Conservation (phyloP, 257 asterid species). For the Nicotiana obtusifolia region DNA sequence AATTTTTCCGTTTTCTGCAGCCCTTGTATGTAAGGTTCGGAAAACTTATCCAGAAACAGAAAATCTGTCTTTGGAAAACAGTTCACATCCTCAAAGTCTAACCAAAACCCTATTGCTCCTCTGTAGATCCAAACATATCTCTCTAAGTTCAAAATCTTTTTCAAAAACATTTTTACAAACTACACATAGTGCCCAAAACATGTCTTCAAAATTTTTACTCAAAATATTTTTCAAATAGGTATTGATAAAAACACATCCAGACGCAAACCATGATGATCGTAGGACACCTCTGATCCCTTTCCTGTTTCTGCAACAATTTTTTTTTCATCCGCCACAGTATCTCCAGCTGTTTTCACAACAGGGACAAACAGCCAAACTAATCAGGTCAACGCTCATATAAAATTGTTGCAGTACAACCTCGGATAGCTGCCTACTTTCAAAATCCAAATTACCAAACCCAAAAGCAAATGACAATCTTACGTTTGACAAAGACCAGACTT, state of each 20-base stretch:
- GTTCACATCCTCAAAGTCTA: background rate
- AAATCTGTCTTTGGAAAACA: background rate
- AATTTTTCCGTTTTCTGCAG: background rate
- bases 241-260: background rate
- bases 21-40: background rate
- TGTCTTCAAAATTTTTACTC: background rate
- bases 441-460: background rate
- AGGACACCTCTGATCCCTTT: background rate
- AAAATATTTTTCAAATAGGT: background rate
- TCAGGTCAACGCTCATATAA: conserved; percentile 1
- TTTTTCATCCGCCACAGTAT: background rate
- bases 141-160: background rate
- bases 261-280: background rate
- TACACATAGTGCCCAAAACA: background rate
- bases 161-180: background rate
- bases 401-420: background rate
- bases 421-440: background rate
- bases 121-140: background rate
- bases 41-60: background rate
- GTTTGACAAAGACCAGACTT: background rate
- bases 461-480: background rate
- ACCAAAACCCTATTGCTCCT: background rate
- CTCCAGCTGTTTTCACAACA: background rate
- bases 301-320: background rate
- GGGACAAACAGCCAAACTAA: background rate